Conservation (phyloP, 1,139 yeast species). For the Nakaseomyces nivariensis region DNA sequence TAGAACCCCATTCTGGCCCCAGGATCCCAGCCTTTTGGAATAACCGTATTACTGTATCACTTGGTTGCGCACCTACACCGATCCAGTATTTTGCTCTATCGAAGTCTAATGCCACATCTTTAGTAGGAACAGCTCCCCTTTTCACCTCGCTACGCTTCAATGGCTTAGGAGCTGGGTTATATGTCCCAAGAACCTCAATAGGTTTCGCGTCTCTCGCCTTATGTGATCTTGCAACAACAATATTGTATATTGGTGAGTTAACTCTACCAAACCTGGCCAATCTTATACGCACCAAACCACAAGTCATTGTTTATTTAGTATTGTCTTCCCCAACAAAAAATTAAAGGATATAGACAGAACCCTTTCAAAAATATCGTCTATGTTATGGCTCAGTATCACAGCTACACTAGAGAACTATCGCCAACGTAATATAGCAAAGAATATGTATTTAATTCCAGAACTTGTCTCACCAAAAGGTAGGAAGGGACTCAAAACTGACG, state of each 20-base stretch:
- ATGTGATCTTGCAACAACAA: constrained; percentile 71
- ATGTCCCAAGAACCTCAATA: constrained; percentile 90
- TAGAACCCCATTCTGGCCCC: constrained; percentile 51
- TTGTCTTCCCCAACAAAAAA: not conserved
- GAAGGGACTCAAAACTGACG: too few species aligned
- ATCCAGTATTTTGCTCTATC: constrained; percentile 94
- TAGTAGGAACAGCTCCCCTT: constrained; percentile 52
- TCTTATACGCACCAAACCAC: constrained; percentile 58
- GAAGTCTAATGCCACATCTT: constrained; percentile 77
- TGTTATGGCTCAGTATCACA: too few species aligned
- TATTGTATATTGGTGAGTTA: constrained; percentile 80
- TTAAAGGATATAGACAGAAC: not conserved
- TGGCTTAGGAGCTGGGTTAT: constrained; percentile 74
- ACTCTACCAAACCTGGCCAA: constrained; percentile 89
- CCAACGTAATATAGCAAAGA: too few species aligned
- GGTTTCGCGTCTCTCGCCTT: constrained; percentile 76
- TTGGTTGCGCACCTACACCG: constrained; percentile 97
- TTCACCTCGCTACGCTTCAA: constrained; percentile 46
- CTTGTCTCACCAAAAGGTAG: too few species aligned
- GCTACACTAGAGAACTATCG: too few species aligned
- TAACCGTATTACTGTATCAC: constrained; percentile 67
- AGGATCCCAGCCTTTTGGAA: constrained; percentile 73
- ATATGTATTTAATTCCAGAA: too few species aligned
- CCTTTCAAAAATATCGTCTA: too few species aligned
- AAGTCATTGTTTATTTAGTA: constrained; percentile 25